Conservation (phyloP, 2,329 filamentous ascomycete genomes). For the Hymenoscyphus occultus region DNA sequence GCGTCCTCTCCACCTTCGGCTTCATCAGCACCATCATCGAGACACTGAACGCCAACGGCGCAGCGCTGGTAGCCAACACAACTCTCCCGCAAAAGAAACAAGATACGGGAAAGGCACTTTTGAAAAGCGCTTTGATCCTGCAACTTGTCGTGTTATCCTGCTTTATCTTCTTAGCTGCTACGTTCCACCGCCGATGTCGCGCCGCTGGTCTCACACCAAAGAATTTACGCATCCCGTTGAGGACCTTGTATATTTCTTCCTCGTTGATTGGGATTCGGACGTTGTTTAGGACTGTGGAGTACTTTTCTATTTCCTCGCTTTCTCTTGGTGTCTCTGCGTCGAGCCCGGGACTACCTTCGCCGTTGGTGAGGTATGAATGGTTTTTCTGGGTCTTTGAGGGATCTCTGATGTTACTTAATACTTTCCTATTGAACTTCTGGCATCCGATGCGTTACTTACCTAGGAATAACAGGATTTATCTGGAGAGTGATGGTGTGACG, state of each 20-base stretch:
- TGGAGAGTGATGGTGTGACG: constrained; percentile 47
- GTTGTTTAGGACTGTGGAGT: constrained; percentile 58
- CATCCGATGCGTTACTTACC: constrained; percentile 53
- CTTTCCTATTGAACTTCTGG: constrained; percentile 47
- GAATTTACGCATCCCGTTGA: constrained; percentile 37
- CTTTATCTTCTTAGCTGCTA: constrained; percentile 47
- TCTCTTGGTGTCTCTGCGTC: constrained; percentile 35
- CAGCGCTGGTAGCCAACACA: constrained; percentile 47
- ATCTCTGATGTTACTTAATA: constrained; percentile 50
- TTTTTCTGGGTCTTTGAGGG: constrained; percentile 60
- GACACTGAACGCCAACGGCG: constrained; percentile 47
- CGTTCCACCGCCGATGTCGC: constrained; percentile 48
- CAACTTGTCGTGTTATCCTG: constrained; percentile 51
- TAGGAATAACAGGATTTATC: constrained; percentile 46
- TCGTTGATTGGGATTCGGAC: constrained; percentile 51
- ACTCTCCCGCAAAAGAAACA: constrained; percentile 40
- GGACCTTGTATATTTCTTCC: constrained; percentile 51
- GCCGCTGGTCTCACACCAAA: constrained; percentile 33
- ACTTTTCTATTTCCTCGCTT: constrained; percentile 48
- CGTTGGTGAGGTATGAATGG: constrained; percentile 54
- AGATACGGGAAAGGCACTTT: constrained; percentile 44
- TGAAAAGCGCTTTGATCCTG: constrained; percentile 51
- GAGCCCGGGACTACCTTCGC: constrained; percentile 39
- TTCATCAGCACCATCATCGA: constrained; percentile 48
- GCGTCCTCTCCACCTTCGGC: constrained; percentile 47